Evolutionary conservation across 2,329 filamentous ascomycete genomes (phyloP), one percentile per base, ranked within the genome.

Genomic region (Gnomoniopsis sp.): DNA sequence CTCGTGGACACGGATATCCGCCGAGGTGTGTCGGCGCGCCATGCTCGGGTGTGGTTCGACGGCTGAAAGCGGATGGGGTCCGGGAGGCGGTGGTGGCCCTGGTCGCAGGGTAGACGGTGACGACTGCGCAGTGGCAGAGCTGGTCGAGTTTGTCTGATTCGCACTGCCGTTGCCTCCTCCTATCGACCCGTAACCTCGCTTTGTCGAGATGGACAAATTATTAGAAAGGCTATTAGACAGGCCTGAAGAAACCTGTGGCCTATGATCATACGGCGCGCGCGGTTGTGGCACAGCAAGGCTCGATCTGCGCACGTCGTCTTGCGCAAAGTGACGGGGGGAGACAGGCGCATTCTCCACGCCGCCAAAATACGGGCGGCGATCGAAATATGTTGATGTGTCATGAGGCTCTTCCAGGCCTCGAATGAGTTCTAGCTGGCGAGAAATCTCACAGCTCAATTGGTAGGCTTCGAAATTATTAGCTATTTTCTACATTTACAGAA

Each of bases 1-100:
- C 6, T 55, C 91, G 70, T 92, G 89, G 66, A 93, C 88, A 55
- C 95, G 88, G 66, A 99, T 98, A 71, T 99, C 95, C 59, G 95
- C 95, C 43, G 93, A 93, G 1, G 95, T 99, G 74, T 99, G 95
- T 62, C 93, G 86, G 63, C 93, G 87, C 48, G 87, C 84, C 49
- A 96, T 92, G 58, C 85, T 83, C 38, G 87, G 85, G 36, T 85
- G 83, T 26, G 83, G 80, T 65, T 87, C 80, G 34, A 85, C 79
- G 58, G 84, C 78, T 19, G 88, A 83, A 21, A 88, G 78, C 36
- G 87, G 87, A 74, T 79, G 72, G 68, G 79, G 73, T 19, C 71
- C 69, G 43, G 76, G 73, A 14, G 74, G 76, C 57, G 87, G 87
- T n/a, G 86, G 84, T 12, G 87, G 83, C 15, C 77, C 75, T 46